These are phyloP conservation scores for Stephania japonica DNA, from an alignment of 164 flowering plant species.

Conservation along the genomic window DNA sequence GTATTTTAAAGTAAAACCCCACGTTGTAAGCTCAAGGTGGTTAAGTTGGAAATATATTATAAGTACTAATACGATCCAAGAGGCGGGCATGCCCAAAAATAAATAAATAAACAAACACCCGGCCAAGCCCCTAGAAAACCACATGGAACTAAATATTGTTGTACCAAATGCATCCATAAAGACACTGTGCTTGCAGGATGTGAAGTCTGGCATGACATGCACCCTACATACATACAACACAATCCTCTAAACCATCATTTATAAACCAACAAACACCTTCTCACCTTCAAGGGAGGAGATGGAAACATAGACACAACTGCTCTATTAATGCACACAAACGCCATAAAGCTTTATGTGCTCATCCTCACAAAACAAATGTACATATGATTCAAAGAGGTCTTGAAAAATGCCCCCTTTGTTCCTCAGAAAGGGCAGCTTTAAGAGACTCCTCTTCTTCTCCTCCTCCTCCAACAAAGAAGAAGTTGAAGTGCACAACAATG, in stretches of 20 bases:
- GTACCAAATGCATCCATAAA: too few relatives aligned
- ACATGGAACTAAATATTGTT: too few relatives aligned
- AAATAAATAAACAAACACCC: too few relatives aligned
- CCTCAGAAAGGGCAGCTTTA: slow-evolving; percentile 48
- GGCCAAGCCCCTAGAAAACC: too few relatives aligned
- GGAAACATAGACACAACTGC: slow-evolving; percentile 1
- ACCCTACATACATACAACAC: too few relatives aligned
- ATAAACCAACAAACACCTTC: slow-evolving; percentile 1
- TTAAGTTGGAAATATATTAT: too few relatives aligned
- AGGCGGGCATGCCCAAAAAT: too few relatives aligned
- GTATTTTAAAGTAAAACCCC: too few relatives aligned
- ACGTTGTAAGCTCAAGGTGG: too few relatives aligned
- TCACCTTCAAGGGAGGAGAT: background rate
- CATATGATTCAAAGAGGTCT: slow-evolving; percentile 4
- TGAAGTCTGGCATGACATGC: slow-evolving; percentile 6
- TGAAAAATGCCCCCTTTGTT: slow-evolving; percentile 20
- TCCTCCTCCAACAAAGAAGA: background rate
- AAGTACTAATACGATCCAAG: too few relatives aligned
- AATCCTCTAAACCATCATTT: background rate
- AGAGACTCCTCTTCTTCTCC: slow-evolving; percentile 50
- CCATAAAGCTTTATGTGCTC: background rate
- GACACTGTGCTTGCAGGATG: background rate
- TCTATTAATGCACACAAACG: background rate
- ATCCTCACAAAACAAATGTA: background rate
- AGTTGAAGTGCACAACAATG: background rate